A percentile compares a stretch with the other conserved stretches of the same genome.
Evolutionary conservation across 768 basidiomycete species (phyloP).

Genomic region (Porphyrellus cyaneotinctus): DNA sequence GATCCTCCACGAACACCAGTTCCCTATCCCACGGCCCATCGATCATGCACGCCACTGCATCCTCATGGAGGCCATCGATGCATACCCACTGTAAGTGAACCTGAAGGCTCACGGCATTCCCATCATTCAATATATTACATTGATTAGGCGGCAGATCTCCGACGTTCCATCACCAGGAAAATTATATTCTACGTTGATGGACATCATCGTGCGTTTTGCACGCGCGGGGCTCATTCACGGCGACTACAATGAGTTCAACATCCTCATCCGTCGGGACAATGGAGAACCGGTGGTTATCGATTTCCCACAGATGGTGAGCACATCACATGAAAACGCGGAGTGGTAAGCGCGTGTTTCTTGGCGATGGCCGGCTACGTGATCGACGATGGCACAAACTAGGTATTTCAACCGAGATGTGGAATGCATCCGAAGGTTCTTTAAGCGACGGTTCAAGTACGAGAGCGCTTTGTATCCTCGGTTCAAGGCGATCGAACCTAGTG

Average conservation of each 20-base stretch:
- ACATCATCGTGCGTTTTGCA: constrained; percentile 92
- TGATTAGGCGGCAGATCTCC: constrained; percentile 75
- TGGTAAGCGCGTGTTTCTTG: constrained; percentile 51
- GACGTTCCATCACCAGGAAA: constrained; percentile 82
- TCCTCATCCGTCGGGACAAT: constrained; percentile 76
- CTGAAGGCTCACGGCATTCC: neutral
- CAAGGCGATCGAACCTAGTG: constrained; percentile 37
- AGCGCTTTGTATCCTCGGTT: constrained; percentile 86
- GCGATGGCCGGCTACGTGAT: constrained; percentile 9
- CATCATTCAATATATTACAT: neutral
- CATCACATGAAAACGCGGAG: constrained; percentile 94
- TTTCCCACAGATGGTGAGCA: constrained; percentile 99
- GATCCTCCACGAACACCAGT: constrained; percentile 88
- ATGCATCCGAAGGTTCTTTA: constrained; percentile 92
- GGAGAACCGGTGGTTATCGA: constrained; percentile 90
- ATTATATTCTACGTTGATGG: constrained; percentile 91
- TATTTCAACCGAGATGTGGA: constrained; percentile 99
- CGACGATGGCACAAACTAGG: constrained; percentile 43
- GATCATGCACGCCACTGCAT: constrained; percentile 95
- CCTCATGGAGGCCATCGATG: constrained; percentile 94
- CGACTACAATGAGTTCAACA: constrained; percentile 99
- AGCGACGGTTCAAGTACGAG: constrained; percentile 88
- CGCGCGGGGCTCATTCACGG: constrained; percentile 95
- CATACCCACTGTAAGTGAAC: constrained; percentile 78
- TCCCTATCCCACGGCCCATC: constrained; percentile 90